phyloP scores from a whole-genome alignment of 768 basidiomycete species.

The Botryobasidium botryosum region DNA sequence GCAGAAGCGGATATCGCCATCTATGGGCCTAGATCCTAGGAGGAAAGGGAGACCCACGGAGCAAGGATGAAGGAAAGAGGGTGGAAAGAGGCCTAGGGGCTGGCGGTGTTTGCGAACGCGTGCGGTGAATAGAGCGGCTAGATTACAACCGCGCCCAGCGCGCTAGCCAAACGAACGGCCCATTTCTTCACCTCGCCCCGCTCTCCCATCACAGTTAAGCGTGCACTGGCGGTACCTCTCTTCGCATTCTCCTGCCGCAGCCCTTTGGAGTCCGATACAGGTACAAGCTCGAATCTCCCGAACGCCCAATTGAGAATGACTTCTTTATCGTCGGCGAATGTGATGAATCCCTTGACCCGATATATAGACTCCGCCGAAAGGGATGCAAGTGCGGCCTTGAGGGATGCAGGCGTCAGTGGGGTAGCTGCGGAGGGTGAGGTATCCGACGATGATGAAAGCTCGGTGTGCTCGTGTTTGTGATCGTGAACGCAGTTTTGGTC shows the following conservation, averaged over 20 bases:
- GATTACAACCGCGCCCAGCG: background rate
- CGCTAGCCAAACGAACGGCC: conserved; percentile 33
- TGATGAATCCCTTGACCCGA: conserved; percentile 78
- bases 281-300: conserved; percentile 57
- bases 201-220: conserved; percentile 82
- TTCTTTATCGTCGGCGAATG: conserved; percentile 22
- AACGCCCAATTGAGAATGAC: conserved; percentile 88
- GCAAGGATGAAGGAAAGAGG: no score
- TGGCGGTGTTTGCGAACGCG: no score
- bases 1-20: no score
- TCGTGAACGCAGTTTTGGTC: conserved; percentile 1
- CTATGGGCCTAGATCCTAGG: no score
- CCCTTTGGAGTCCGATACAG: conserved; percentile 18
- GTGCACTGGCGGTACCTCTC: conserved; percentile 4
- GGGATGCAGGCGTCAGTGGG: conserved; percentile 22
- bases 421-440: background rate
- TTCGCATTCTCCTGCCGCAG: conserved; percentile 8
- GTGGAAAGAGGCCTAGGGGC: no score
- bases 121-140: no score
- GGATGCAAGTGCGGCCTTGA: conserved; percentile 31
- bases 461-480: conserved; percentile 8
- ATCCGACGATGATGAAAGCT: conserved; percentile 12
- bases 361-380: conserved; percentile 57
- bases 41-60: no score
- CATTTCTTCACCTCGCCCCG: conserved; percentile 52